phyloP scores from a whole-genome alignment of 2,329 filamentous ascomycete species.

The Stagonosporopsis rhizophila region DNA sequence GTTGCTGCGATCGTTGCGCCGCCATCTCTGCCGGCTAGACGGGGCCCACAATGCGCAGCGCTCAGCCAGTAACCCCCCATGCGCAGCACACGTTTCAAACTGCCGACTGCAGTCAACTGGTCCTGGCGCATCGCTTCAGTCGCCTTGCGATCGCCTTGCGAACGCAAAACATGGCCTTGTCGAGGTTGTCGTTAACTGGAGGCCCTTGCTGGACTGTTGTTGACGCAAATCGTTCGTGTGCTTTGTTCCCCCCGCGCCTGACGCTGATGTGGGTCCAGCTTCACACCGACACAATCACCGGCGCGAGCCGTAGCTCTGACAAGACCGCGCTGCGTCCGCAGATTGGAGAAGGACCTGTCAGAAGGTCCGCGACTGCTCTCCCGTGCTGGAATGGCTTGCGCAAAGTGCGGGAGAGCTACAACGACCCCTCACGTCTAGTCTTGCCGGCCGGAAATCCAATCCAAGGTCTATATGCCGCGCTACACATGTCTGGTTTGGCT shows the following conservation, averaged over 20 bases:
- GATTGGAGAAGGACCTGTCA: conserved; percentile 26
- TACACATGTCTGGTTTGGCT: conserved; percentile 38
- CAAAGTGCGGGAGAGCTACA: conserved; percentile 37
- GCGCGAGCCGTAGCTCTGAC: conserved; percentile 32
- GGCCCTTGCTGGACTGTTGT: conserved; percentile 17
- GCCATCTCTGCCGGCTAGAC: conserved; percentile 20
- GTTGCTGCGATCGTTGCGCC: conserved; percentile 27
- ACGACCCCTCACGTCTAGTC: conserved; percentile 36
- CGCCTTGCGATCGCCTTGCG: conserved; percentile 12
- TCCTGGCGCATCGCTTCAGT: conserved; percentile 19
- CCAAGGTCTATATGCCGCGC: conserved; percentile 37
- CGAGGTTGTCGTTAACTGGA: conserved; percentile 9
- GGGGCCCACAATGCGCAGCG: conserved; percentile 29
- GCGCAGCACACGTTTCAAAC: conserved; percentile 39
- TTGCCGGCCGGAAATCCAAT: conserved; percentile 32
- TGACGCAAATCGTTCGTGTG: conserved; percentile 29
- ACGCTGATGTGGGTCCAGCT: conserved; percentile 32
- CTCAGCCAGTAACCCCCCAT: conserved; percentile 37
- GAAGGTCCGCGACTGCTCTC: conserved; percentile 30
- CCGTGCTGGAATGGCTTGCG: conserved; percentile 32
- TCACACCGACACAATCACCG: conserved; percentile 43
- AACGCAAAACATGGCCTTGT: conserved; percentile 16
- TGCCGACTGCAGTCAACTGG: conserved; percentile 24
- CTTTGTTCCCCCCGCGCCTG: conserved; percentile 32
- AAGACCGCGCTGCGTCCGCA: conserved; percentile 26